Conservation (phyloP, 169 alveolate genomes). For the Plasmodium coatneyi region DNA sequence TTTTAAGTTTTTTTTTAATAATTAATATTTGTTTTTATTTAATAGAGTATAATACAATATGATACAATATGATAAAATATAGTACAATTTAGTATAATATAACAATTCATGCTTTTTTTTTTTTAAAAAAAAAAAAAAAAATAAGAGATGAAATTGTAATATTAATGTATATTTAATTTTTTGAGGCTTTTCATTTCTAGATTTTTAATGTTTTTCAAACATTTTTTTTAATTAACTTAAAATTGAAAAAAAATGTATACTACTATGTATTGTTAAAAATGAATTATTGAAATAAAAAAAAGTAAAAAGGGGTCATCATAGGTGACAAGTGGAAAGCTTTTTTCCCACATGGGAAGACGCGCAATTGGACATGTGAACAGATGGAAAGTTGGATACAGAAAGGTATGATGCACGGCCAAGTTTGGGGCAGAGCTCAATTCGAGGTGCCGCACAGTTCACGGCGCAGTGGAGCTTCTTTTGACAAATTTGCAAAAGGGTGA, state of each 20-base stretch:
- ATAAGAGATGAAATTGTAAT: not conserved
- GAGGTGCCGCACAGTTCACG: not conserved
- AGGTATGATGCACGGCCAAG: not conserved
- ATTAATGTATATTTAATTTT: slow-evolving; percentile 1
- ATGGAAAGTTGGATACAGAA: not conserved
- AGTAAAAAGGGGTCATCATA: not conserved
- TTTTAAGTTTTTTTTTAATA: slow-evolving; percentile 36
- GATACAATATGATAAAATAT: too few relatives aligned
- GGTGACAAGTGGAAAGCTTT: not conserved
- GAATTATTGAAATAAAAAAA: not conserved
- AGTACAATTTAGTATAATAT: not conserved
- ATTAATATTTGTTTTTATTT: slow-evolving; percentile 26
- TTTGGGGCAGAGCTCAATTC: not conserved
- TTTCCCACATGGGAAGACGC: not conserved
- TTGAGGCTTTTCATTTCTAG: not conserved
- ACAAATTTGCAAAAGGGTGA: not conserved
- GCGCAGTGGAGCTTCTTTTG: not conserved
- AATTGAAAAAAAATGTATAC: not conserved
- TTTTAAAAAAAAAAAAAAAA: too few relatives aligned
- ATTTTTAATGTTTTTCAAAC: slow-evolving; percentile 7
- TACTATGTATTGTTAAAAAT: not conserved
- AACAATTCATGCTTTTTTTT: not conserved
- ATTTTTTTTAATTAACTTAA: slow-evolving; percentile 28
- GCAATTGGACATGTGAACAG: not conserved
- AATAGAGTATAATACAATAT: not conserved